A percentile compares a stretch with the other conserved stretches of the same genome.
Conservation (phyloP, 352 stramenopile genomes). For the Globisporangium emineosum region DNA sequence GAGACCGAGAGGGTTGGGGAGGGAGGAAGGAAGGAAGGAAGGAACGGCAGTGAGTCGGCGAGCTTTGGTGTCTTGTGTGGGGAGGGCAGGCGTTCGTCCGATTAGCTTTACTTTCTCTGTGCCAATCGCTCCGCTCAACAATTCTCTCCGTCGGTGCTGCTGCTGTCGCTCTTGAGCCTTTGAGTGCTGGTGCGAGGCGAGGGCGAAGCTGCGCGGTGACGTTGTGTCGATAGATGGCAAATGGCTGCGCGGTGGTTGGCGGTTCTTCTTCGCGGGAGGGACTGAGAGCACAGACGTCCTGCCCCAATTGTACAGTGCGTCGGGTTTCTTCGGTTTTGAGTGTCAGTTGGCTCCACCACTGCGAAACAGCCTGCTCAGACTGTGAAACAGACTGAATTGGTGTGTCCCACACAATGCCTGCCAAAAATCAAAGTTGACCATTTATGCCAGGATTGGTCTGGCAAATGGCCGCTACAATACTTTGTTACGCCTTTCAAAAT, state of each 20-base stretch:
- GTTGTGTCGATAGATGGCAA: background rate
- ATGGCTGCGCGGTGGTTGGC: constrained; percentile 1
- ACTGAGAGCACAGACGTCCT: background rate
- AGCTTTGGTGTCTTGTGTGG: no score
- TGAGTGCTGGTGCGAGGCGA: constrained; percentile 1
- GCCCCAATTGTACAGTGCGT: background rate
- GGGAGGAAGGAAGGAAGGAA: background rate
- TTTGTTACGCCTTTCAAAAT: no score
- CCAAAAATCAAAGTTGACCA: background rate
- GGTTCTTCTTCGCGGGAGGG: constrained; percentile 3
- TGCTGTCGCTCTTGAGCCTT: background rate
- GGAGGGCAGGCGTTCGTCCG: background rate
- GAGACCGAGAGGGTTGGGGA: background rate
- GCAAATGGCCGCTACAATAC: no score
- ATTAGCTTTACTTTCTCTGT: background rate
- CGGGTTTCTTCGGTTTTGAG: constrained; percentile 3
- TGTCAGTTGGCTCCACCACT: constrained; percentile 10
- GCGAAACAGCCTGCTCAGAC: background rate
- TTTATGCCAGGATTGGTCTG: background rate
- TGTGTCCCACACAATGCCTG: background rate
- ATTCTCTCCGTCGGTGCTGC: background rate
- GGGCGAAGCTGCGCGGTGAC: background rate
- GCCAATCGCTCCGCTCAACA: background rate
- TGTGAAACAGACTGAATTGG: background rate
- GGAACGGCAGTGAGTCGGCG: background rate